A percentile compares a stretch with the other conserved stretches of the same genome.
Conservation (phyloP, 2,329 filamentous ascomycete species). For the Ustulina deusta region DNA sequence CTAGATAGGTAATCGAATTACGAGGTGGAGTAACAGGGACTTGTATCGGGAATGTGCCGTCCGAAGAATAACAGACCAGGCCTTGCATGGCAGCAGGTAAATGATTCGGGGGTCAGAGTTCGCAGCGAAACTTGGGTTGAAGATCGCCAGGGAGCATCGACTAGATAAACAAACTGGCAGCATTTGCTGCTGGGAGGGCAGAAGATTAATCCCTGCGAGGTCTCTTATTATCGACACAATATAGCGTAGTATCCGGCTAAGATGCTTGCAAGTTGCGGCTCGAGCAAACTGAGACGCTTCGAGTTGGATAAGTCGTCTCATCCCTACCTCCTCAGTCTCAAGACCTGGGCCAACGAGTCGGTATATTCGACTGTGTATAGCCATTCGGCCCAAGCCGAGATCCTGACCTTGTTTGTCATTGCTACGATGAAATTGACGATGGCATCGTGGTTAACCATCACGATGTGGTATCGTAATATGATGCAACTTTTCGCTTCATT, state of each 20-base stretch:
- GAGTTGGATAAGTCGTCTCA: constrained; percentile 50
- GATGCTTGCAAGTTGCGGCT: constrained; percentile 44
- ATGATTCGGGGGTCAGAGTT: constrained; percentile 13
- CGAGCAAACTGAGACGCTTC: constrained; percentile 46
- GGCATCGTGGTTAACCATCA: not conserved
- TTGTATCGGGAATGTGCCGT: constrained; percentile 24
- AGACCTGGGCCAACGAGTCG: constrained; percentile 35
- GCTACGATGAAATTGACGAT: not conserved
- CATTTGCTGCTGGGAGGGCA: not conserved
- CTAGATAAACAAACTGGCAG: constrained; percentile 13
- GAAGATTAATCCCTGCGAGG: constrained; percentile 24
- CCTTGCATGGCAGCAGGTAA: not conserved
- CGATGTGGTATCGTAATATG: not conserved
- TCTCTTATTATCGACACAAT: constrained; percentile 10
- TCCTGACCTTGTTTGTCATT: not conserved
- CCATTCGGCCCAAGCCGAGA: constrained; percentile 1
- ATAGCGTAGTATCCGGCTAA: constrained; percentile 25
- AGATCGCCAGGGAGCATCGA: constrained; percentile 21
- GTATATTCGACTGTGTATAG: not conserved
- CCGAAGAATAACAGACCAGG: constrained; percentile 20
- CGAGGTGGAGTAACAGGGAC: constrained; percentile 3
- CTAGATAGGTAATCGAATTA: not conserved
- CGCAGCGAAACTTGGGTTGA: constrained; percentile 2
- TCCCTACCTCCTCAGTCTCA: constrained; percentile 47
- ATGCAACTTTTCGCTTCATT: not conserved